Base-by-base conservation (phyloP, 257 asterid species). In the Solanum acaule region DNA sequence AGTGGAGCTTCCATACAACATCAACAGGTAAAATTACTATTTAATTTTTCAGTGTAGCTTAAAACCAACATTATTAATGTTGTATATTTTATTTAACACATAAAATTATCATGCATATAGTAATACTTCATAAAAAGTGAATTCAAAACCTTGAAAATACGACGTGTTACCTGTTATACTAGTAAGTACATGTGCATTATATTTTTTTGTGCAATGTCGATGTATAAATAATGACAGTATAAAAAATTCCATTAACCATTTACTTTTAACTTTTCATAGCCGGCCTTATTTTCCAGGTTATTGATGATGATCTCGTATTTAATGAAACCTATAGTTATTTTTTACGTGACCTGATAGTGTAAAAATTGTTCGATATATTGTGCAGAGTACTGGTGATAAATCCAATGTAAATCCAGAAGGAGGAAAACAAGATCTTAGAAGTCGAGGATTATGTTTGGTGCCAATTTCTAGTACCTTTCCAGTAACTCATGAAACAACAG, bases 401-500 rank as follows among this genome's bases (percentile, higher is more conserved):
- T 90, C 96, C 0, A 94, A 95, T 87, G 85, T 79, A 9, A 96
- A 94, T 92, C 87, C 86, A 33, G 98, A 94, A 35, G 92, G 88
- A 35, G 94, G 92, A 83, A 86, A 87, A 2, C 98, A 94, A 90
- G 99, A 96, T 90, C 98, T 96, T 25, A 90, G 97, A 87, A 94
- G 95, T 88, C 93, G 98, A 91, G 99, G 99, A 83, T 90, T 96
- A 84, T 96, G 99, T 88, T 87, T 96, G 67, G 98, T 95, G 70
- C 99, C 99, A 8, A 93, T 96, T 35, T 94, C 99, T 5, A 95
- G 95, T 95, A 96, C 98, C 22, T 96, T 94, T 85, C 98, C 99
- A 0, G 95, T 95, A 75, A 93, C 98, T 52, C 96, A 95, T 38
- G 99, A 95, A 87, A 91, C 98, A 1, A 88, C 95, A 6, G 96